These are phyloP conservation scores for Monascus ruber DNA, from an alignment of 2,329 filamentous ascomycete species.

Conservation along the genomic window DNA sequence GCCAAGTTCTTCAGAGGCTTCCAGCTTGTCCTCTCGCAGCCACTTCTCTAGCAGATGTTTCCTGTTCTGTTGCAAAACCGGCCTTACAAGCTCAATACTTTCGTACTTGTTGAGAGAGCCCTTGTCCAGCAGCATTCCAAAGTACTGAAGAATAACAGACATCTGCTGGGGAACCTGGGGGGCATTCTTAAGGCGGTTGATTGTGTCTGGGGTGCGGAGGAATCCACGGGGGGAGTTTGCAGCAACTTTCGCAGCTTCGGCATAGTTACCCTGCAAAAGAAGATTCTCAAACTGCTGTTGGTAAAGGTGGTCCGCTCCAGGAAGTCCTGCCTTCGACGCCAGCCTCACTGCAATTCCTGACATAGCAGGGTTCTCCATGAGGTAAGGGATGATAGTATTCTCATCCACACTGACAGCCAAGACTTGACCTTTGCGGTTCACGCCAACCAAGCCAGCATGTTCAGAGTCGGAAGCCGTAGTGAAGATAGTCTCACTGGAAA, in stretches of 20 bases:
- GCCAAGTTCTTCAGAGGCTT: conserved; percentile 91
- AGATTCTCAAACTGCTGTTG: conserved; percentile 86
- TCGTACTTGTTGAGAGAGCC: conserved; percentile 85
- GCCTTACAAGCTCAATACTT: conserved; percentile 83
- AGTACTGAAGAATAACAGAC: conserved; percentile 92
- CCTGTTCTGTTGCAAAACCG: conserved; percentile 83
- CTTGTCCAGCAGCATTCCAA: conserved; percentile 94
- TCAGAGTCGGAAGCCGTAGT: conserved; percentile 76
- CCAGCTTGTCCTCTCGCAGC: conserved; percentile 91
- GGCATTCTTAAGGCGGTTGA: conserved; percentile 86
- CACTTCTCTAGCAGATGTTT: conserved; percentile 97
- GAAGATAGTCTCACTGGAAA: conserved; percentile 98
- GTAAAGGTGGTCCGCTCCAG: conserved; percentile 89
- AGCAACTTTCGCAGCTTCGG: conserved; percentile 86
- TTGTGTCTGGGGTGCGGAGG: conserved; percentile 85
- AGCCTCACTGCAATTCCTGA: conserved; percentile 89
- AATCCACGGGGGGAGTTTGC: conserved; percentile 95
- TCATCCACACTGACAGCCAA: conserved; percentile 91
- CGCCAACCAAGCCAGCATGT: conserved; percentile 79
- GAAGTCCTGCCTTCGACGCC: conserved; percentile 83
- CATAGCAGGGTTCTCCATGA: conserved; percentile 93
- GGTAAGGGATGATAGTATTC: conserved; percentile 78
- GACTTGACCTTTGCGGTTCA: conserved; percentile 96
- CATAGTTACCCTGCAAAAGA: conserved; percentile 66
- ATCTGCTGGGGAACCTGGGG: conserved; percentile 64